phyloP scores from a whole-genome alignment of 202 grass and related monocot genomes.

The Alloteropsis angusta region DNA sequence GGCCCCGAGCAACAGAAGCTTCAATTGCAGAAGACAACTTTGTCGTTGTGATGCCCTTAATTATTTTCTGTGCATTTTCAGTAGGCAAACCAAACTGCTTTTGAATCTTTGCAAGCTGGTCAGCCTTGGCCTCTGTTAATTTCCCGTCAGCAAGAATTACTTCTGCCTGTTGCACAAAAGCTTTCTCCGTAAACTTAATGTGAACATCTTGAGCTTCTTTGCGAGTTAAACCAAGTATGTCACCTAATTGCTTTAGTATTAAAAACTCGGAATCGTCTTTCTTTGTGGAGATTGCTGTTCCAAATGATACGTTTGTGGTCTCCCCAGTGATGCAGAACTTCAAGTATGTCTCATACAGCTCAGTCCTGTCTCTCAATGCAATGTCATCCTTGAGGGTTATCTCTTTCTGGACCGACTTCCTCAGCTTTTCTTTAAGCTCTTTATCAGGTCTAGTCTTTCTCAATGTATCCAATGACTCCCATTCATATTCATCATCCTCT shows the following conservation, averaged over 20 bases:
- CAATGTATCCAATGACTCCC: conserved; percentile 70
- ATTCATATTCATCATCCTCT: conserved; percentile 54
- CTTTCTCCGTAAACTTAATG: conserved; percentile 78
- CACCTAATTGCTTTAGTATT: conserved; percentile 73
- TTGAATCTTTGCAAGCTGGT: conserved; percentile 84
- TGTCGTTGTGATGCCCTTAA: conserved; percentile 84
- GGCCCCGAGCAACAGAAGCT: conserved; percentile 66
- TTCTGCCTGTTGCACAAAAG: conserved; percentile 94
- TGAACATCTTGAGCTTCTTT: conserved; percentile 75
- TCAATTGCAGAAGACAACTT: conserved; percentile 85
- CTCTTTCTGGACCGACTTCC: conserved; percentile 68
- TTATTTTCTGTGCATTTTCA: conserved; percentile 84
- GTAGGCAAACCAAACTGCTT: conserved; percentile 79
- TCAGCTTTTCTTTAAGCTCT: conserved; percentile 50
- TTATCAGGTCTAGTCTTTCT: conserved; percentile 59
- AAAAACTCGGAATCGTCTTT: conserved; percentile 69
- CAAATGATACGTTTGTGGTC: conserved; percentile 65
- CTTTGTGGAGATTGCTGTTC: conserved; percentile 54
- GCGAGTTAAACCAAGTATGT: conserved; percentile 73
- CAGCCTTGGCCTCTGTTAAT: conserved; percentile 71
- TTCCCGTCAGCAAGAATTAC: conserved; percentile 94
- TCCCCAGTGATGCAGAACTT: conserved; percentile 83
- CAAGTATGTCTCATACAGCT: conserved; percentile 84
- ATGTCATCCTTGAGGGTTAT: conserved; percentile 92
- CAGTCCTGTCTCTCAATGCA: conserved; percentile 65